A percentile compares a stretch with the other conserved stretches of the same genome.
phyloP scores from a whole-genome alignment of 805 yeast genomes.

The Cyberlindnera euphorbiiphila region DNA sequence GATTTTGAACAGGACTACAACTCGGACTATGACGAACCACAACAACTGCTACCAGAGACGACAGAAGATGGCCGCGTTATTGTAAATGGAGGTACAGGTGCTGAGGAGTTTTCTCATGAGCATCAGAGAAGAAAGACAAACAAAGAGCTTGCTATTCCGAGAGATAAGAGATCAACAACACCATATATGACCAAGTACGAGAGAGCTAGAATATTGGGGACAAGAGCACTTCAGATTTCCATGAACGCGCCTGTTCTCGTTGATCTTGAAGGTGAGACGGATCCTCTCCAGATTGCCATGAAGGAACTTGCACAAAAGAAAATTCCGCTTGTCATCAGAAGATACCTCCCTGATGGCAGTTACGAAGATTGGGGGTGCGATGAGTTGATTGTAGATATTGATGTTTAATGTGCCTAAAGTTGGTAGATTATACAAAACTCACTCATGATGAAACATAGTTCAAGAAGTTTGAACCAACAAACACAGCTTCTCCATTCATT shows the following conservation, averaged over 20 bases:
- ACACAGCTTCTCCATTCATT: conserved; percentile 53
- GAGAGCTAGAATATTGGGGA: conserved; percentile 95
- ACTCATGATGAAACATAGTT: conserved; percentile 28
- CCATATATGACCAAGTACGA: conserved; percentile 99
- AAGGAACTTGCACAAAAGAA: conserved; percentile 93
- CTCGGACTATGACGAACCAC: conserved; percentile 61
- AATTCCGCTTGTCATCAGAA: conserved; percentile 91
- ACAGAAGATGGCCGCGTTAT: conserved; percentile 68
- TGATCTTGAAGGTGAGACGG: conserved; percentile 98
- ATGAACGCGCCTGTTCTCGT: conserved; percentile 98
- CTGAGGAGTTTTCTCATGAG: conserved; percentile 43
- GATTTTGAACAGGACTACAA: conserved; percentile 85
- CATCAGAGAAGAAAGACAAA: conserved; percentile 54
- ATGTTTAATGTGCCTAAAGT: conserved; percentile 19
- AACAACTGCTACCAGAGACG: conserved; percentile 31
- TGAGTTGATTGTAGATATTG: conserved; percentile 83
- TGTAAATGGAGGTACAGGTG: conserved; percentile 65
- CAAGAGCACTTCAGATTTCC: conserved; percentile 95
- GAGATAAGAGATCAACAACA: conserved; percentile 85
- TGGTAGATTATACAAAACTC: neutral
- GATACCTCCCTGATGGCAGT: conserved; percentile 95
- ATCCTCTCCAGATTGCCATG: conserved; percentile 96
- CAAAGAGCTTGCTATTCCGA: conserved; percentile 83
- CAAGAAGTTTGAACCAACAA: conserved; percentile 62
- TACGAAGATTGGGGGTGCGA: conserved; percentile 99